Evolutionary conservation across 1,284 basidiomycete genomes (phyloP).

Genomic region (Sparassis latifolia): DNA sequence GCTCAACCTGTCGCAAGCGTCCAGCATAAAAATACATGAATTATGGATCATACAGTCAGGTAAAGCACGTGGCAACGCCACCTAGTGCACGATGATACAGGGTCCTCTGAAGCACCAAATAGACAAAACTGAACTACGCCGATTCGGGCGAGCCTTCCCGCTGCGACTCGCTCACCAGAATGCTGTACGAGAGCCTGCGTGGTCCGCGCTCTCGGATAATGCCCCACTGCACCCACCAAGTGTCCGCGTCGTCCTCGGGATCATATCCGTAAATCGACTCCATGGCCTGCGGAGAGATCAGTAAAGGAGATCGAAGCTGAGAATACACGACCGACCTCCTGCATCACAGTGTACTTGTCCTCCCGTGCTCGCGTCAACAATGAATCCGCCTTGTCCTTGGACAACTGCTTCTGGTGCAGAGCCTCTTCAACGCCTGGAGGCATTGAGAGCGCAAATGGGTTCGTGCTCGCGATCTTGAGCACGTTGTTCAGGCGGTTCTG

Average conservation of each 20-base stretch:
- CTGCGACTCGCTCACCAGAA: background rate
- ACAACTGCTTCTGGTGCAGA: too few relatives aligned
- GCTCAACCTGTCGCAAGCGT: too few relatives aligned
- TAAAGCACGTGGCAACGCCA: too few relatives aligned
- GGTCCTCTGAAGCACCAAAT: too few relatives aligned
- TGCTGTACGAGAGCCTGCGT: slow-evolving; percentile 2
- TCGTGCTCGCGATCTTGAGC: slow-evolving; percentile 12
- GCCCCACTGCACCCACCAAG: slow-evolving; percentile 33
- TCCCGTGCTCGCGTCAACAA: background rate
- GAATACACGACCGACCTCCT: background rate
- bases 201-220: slow-evolving; percentile 24
- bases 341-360: background rate
- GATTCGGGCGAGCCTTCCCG: too few relatives aligned
- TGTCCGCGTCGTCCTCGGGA: slow-evolving; percentile 30
- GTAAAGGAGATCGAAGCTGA: background rate
- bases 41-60: too few relatives aligned
- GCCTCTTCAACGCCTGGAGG: slow-evolving; percentile 9
- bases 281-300: slow-evolving; percentile 10
- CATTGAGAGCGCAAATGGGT: slow-evolving; percentile 16
- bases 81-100: too few relatives aligned
- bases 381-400: too few relatives aligned
- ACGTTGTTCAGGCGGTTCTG: slow-evolving; percentile 15
- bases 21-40: too few relatives aligned
- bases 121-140: too few relatives aligned
- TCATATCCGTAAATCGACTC: slow-evolving; percentile 27